These are phyloP conservation scores for Leishmania tarentolae DNA, from an alignment of 208 protist species.

Conservation along the genomic window DNA sequence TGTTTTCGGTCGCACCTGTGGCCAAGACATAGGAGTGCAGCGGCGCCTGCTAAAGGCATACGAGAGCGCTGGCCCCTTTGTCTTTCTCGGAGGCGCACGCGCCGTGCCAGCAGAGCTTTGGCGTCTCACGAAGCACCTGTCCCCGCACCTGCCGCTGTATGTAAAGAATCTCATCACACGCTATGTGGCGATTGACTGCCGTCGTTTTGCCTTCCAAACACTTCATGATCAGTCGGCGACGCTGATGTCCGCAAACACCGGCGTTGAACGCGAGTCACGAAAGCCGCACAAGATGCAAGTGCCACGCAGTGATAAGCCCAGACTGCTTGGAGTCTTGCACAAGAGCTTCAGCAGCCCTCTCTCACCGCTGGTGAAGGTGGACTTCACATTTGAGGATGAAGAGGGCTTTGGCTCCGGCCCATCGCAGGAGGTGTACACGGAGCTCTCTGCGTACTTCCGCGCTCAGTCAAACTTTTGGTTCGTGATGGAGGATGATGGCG, in stretches of 20 bases:
- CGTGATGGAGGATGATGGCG: slow-evolving; percentile 52
- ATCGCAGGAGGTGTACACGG: slow-evolving; percentile 87
- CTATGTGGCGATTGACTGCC: slow-evolving; percentile 73
- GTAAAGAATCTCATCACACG: slow-evolving; percentile 63
- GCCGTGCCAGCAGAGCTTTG: slow-evolving; percentile 52
- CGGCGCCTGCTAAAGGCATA: slow-evolving; percentile 59
- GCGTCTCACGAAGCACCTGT: slow-evolving; percentile 31
- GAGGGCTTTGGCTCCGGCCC: slow-evolving; percentile 86
- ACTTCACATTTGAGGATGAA: slow-evolving; percentile 81
- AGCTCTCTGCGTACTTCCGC: slow-evolving; percentile 61
- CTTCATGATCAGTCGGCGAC: slow-evolving; percentile 59
- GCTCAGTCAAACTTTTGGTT: slow-evolving; percentile 56
- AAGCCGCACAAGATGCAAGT: slow-evolving; percentile 48
- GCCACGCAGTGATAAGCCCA: slow-evolving; percentile 34
- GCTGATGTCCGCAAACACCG: slow-evolving; percentile 59
- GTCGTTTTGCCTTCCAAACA: slow-evolving; percentile 68
- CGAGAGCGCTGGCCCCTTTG: slow-evolving; percentile 21
- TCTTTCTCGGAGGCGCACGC: slow-evolving; percentile 58
- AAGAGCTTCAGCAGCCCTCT: slow-evolving; percentile 49
- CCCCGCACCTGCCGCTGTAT: slow-evolving; percentile 41
- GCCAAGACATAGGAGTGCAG: slow-evolving; percentile 34
- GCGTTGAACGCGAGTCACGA: slow-evolving; percentile 29
- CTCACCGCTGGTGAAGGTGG: slow-evolving; percentile 62
- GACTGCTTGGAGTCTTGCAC: slow-evolving; percentile 40
- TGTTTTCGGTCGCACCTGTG: slow-evolving; percentile 21